phyloP scores from a whole-genome alignment of 768 basidiomycete genomes.

The Pleurotus eryngii region DNA sequence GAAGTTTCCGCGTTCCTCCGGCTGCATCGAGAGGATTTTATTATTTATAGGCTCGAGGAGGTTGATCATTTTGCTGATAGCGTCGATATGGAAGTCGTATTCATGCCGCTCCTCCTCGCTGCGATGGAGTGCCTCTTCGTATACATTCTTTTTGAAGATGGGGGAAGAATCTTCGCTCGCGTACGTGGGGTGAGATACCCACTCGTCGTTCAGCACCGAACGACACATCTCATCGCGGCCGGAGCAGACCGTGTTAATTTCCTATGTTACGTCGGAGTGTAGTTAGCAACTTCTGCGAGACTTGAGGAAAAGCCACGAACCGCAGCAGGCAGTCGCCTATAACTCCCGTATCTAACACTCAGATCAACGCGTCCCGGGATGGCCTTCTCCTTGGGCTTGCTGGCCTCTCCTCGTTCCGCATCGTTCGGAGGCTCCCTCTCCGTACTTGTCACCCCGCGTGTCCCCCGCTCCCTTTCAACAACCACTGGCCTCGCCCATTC shows the following conservation, averaged over 20 bases:
- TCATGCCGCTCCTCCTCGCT: slow-evolving; percentile 98
- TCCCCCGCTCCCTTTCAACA: slow-evolving; percentile 21
- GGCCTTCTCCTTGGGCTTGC: not conserved
- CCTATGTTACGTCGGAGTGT: slow-evolving; percentile 40
- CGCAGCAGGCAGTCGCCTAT: slow-evolving; percentile 74
- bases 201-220: slow-evolving; percentile 95
- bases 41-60: slow-evolving; percentile 89
- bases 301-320: slow-evolving; percentile 45
- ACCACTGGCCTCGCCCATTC: slow-evolving; percentile 52
- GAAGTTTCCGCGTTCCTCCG: slow-evolving; percentile 77
- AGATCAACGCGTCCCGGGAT: slow-evolving; percentile 60
- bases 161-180: slow-evolving; percentile 91
- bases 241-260: slow-evolving; percentile 83
- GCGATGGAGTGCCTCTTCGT: slow-evolving; percentile 94
- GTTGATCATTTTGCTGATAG: slow-evolving; percentile 85
- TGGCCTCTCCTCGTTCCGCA: slow-evolving; percentile 25
- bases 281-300: not conserved
- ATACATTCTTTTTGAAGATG: slow-evolving; percentile 90
- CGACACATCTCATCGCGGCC: slow-evolving; percentile 97
- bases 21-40: slow-evolving; percentile 75
- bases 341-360: slow-evolving; percentile 81
- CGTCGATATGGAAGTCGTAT: slow-evolving; percentile 98
- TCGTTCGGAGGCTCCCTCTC: too few species aligned
- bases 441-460: too few species aligned
- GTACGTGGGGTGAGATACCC: slow-evolving; percentile 97